phyloP scores from a whole-genome alignment of 306 rosid species.

The Quercus mongolica region DNA sequence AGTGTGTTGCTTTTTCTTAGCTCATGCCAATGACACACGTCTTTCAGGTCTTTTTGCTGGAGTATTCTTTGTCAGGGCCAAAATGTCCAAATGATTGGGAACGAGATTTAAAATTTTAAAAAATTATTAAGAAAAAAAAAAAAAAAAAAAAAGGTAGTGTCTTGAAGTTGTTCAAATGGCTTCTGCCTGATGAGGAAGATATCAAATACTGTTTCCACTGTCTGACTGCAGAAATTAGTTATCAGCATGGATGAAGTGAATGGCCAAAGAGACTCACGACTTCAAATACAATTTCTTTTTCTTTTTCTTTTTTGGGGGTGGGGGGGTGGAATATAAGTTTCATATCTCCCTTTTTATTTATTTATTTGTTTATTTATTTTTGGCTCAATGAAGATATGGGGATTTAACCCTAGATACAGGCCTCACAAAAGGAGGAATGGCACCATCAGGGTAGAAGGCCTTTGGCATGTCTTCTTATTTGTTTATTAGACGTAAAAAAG shows the following conservation, averaged over 20 bases:
- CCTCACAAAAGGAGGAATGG: too few relatives aligned
- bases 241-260: not conserved
- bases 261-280: not conserved
- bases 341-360: too few relatives aligned
- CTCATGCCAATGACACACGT: not conserved
- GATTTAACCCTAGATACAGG: too few relatives aligned
- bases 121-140: too few relatives aligned
- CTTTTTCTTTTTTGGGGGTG: too few relatives aligned
- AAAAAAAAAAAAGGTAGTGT: not conserved
- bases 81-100: conserved; percentile 45
- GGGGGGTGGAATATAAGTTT: not conserved
- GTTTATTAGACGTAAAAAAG: not conserved
- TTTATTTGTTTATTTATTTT: too few relatives aligned
- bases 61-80: conserved; percentile 76
- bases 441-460: too few relatives aligned
- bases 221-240: too few relatives aligned
- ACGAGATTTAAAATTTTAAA: too few relatives aligned
- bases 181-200: not conserved
- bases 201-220: not conserved
- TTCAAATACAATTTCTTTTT: too few relatives aligned
- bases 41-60: conserved; percentile 87
- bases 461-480: not conserved
- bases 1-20: not conserved
- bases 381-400: too few relatives aligned
- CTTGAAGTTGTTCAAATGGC: not conserved